Base-by-base conservation (phyloP, 805 yeast species). In the Pichia nanzhaoensis region DNA sequence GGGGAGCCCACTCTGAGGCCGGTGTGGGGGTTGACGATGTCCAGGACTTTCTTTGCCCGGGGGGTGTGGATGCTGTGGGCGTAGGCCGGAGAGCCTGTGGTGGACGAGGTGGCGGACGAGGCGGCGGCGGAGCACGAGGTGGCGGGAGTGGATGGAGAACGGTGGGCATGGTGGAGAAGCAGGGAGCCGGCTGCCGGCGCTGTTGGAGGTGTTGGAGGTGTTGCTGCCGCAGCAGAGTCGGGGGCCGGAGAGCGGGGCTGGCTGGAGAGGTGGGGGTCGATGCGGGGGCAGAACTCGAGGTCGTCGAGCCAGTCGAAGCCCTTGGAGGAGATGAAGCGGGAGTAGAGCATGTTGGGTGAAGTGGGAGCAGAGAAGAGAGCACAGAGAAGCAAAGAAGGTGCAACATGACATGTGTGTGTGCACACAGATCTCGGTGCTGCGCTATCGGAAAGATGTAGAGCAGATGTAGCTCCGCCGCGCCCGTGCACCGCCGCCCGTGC, bases 1-100 rank as follows among this genome's bases (percentile, higher is more conserved):
- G 82, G 80, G 16, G 80, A 74, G 4, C 66, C 71, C 18, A 79
- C 71, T 54, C 79, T 70, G 65, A 76, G 56, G 41, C 78, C 79
- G 6, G 83, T 77, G 45, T 68, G 76, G 6, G 84, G 84, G 57
- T 79, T 77, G 44, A 79, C 75, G 45, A 79, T 79, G 52, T 79
- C 84, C 57, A 79, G 64, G 6, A 77, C 76, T 55, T 77, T 79
- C 60, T 73, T 77, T 22, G 71, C 70, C 49, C 84, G 65, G 24
- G 84, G 84, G 1, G 83, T 77, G 42, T 68, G 66, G 1, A 68
- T 68, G 28, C 10, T 24, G 6, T 24, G 28, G 10, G 28, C n/a
- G n/a, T n/a, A 24, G 6, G 10, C 9, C 28, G 28, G 28, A 10
- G 28, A 24, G 10, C 10, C 10, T 6, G 28, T 7, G 6, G 28